phyloP scores from a whole-genome alignment of 2,329 filamentous ascomycete species.

The Venturia carpophila region DNA sequence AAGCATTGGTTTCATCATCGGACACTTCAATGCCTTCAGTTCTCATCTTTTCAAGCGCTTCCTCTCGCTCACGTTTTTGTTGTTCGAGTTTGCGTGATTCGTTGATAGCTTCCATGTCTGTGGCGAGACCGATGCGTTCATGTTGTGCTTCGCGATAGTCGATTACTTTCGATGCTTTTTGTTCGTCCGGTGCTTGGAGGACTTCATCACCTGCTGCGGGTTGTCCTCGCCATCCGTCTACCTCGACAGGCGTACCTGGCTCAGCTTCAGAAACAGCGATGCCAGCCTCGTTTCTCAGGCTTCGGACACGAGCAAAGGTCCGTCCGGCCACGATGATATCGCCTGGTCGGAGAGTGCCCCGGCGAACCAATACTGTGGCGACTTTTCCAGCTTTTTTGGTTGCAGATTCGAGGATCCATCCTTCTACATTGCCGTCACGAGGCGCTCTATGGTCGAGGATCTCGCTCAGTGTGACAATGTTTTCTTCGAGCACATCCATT shows the following conservation, averaged over 20 bases:
- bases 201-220: conserved; percentile 82
- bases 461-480: conserved; percentile 75
- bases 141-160: conserved; percentile 65
- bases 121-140: conserved; percentile 57
- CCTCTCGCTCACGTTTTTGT: conserved; percentile 54
- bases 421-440: conserved; percentile 67
- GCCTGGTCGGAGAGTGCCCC: conserved; percentile 73
- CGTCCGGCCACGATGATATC: conserved; percentile 81
- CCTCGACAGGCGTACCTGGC: conserved; percentile 83
- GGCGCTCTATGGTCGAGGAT: conserved; percentile 86
- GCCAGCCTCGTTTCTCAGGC: conserved; percentile 78
- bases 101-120: conserved; percentile 71
- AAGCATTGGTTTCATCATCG: conserved; percentile 24
- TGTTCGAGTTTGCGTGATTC: conserved; percentile 50
- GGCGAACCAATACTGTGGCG: conserved; percentile 80
- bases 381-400: conserved; percentile 78
- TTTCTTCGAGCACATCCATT: conserved; percentile 88
- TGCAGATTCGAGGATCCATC: conserved; percentile 87
- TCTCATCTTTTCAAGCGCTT: conserved; percentile 34
- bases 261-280: conserved; percentile 61
- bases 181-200: conserved; percentile 72
- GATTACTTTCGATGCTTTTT: conserved; percentile 68
- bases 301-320: conserved; percentile 80
- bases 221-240: conserved; percentile 89
- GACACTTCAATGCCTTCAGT: conserved; percentile 23